Conservation (phyloP, 371 early-diverging fungal genomes). For the Mucor irregularis region DNA sequence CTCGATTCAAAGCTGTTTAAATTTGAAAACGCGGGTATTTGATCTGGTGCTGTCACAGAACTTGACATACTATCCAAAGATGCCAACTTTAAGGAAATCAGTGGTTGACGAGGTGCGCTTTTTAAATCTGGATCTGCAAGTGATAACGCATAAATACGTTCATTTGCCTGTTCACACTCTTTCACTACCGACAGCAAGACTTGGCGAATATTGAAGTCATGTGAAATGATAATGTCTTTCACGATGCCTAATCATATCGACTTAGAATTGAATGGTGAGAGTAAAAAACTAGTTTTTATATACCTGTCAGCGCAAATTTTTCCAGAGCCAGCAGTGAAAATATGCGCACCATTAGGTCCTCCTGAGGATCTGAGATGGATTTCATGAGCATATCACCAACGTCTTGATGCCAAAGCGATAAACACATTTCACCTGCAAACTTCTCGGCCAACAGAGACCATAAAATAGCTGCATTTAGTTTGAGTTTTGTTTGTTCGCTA, state of each 20-base stretch:
- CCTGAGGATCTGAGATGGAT: slow-evolving; percentile 28
- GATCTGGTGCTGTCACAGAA: background rate
- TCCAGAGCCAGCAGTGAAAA: slow-evolving; percentile 47
- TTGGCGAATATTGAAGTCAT: slow-evolving; percentile 28
- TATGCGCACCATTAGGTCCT: slow-evolving; percentile 35
- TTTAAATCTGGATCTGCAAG: slow-evolving; percentile 6
- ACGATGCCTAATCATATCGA: slow-evolving; percentile 24
- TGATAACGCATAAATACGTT: slow-evolving; percentile 19
- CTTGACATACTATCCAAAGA: background rate
- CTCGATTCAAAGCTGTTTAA: slow-evolving; percentile 13
- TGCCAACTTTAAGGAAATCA: background rate
- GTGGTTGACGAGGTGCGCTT: background rate
- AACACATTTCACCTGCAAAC: slow-evolving; percentile 47
- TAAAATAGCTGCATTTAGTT: slow-evolving; percentile 39
- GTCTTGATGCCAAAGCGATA: slow-evolving; percentile 35
- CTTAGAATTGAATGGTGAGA: background rate
- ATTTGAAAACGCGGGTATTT: slow-evolving; percentile 6
- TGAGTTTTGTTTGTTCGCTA: slow-evolving; percentile 5
- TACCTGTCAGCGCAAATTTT: slow-evolving; percentile 51
- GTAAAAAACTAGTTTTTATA: background rate
- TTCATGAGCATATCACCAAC: slow-evolving; percentile 37
- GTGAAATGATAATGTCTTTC: slow-evolving; percentile 28
- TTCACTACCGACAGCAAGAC: slow-evolving; percentile 23
- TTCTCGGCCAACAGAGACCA: slow-evolving; percentile 48
- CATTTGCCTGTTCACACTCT: slow-evolving; percentile 40